Conservation (phyloP, 2,329 filamentous ascomycete species). For the Aurifilum marmelostoma region DNA sequence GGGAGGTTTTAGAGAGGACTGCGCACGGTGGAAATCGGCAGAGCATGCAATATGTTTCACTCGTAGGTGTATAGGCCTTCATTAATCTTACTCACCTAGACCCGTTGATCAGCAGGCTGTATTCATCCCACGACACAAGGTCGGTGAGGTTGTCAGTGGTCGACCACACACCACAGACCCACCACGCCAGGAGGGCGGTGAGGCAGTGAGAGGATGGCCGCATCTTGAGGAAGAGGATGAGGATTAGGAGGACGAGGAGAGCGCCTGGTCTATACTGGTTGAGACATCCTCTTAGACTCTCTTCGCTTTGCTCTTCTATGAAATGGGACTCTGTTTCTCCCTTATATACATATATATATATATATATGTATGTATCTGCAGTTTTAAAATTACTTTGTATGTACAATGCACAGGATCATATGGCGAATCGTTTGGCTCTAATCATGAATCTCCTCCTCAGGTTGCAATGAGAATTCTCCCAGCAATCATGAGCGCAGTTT, state of each 20-base stretch:
- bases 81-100: neutral
- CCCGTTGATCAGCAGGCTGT: constrained; percentile 53
- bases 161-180: constrained; percentile 34
- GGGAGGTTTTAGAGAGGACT: no score
- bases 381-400: neutral
- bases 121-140: constrained; percentile 55
- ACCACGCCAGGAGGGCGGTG: constrained; percentile 22
- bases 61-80: no score
- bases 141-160: constrained; percentile 47
- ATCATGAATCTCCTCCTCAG: neutral
- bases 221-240: constrained; percentile 17
- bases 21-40: no score
- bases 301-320: neutral
- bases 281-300: neutral
- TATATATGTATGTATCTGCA: neutral
- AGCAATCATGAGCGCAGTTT: constrained; percentile 27
- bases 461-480: constrained; percentile 22
- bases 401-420: neutral
- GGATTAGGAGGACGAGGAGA: neutral
- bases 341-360: neutral
- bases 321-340: no score
- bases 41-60: no score
- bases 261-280: neutral
- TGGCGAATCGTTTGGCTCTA: neutral
- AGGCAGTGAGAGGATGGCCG: constrained; percentile 19